phyloP scores from a whole-genome alignment of 1,284 basidiomycete genomes.

The Trichosporon sp. region DNA sequence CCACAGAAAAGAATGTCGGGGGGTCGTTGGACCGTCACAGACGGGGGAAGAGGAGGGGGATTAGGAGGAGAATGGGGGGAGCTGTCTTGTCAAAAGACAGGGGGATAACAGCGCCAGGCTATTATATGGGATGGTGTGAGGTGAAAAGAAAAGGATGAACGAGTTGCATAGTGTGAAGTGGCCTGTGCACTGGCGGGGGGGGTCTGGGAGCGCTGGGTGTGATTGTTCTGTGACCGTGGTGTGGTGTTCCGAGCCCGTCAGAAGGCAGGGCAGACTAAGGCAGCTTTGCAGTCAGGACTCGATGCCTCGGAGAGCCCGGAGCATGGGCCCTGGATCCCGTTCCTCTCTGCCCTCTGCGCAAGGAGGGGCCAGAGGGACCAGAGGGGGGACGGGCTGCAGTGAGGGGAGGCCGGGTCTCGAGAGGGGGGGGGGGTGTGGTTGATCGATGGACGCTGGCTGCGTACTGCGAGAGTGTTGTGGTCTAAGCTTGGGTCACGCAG shows the following conservation, averaged over 20 bases:
- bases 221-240: conserved; percentile 7
- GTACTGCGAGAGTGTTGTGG: neutral
- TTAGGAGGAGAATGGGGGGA: conserved; percentile 4
- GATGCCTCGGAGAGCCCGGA: neutral
- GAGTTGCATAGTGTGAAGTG: conserved; percentile 2
- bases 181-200: conserved; percentile 13
- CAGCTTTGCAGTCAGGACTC: conserved; percentile 3
- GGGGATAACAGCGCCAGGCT: conserved; percentile 8
- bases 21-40: conserved; percentile 20
- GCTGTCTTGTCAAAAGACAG: conserved; percentile 20
- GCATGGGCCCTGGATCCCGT: neutral
- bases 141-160: conserved; percentile 15
- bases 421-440: neutral
- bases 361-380: no score
- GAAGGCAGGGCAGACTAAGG: neutral
- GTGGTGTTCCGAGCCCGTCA: conserved; percentile 2
- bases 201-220: neutral
- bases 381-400: no score
- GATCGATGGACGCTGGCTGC: neutral
- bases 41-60: neutral
- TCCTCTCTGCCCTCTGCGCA: neutral
- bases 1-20: conserved; percentile 19
- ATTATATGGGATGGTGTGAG: neutral
- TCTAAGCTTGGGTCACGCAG: neutral
- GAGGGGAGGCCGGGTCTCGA: no score